These are phyloP conservation scores for Vanderwaltozyma tropicalis DNA, from an alignment of 805 yeast species.

Conservation along the genomic window DNA sequence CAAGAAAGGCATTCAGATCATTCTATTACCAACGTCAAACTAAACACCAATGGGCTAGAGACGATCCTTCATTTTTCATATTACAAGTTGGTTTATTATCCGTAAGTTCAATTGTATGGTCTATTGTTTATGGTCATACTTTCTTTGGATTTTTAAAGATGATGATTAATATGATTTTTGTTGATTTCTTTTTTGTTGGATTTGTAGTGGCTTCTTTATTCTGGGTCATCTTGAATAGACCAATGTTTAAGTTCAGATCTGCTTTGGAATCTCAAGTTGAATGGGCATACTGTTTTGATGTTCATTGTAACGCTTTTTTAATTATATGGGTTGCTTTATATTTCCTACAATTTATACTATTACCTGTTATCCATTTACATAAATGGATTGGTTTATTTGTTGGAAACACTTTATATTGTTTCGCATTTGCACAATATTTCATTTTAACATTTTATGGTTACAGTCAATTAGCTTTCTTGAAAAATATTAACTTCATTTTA, in stretches of 20 bases:
- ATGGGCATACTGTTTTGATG: conserved; percentile 92
- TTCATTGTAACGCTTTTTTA: conserved; percentile 85
- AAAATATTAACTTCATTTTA: conserved; percentile 49
- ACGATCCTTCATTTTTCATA: conserved; percentile 82
- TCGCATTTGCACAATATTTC: conserved; percentile 65
- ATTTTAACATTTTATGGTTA: conserved; percentile 84
- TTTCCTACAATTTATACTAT: conserved; percentile 58
- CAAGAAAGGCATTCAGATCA: conserved; percentile 72
- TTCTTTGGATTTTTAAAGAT: conserved; percentile 49
- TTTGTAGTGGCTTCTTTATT: conserved; percentile 55
- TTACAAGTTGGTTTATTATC: conserved; percentile 56
- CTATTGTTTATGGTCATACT: conserved; percentile 64
- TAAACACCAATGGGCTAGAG: conserved; percentile 73
- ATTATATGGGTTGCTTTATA: conserved; percentile 69
- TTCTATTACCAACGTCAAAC: conserved; percentile 76
- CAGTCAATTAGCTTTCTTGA: conserved; percentile 59
- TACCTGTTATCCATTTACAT: conserved; percentile 59
- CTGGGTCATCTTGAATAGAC: conserved; percentile 62
- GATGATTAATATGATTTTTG: conserved; percentile 70
- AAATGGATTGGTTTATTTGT: conserved; percentile 58
- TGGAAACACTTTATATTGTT: conserved; percentile 71
- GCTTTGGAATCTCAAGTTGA: conserved; percentile 32
- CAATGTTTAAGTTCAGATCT: conserved; percentile 38
- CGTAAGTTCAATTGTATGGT: conserved; percentile 83
- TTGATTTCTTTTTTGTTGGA: conserved; percentile 72